These are phyloP conservation scores for Fusarium nanum DNA, from an alignment of 2,329 filamentous ascomycete genomes.

Conservation along the genomic window DNA sequence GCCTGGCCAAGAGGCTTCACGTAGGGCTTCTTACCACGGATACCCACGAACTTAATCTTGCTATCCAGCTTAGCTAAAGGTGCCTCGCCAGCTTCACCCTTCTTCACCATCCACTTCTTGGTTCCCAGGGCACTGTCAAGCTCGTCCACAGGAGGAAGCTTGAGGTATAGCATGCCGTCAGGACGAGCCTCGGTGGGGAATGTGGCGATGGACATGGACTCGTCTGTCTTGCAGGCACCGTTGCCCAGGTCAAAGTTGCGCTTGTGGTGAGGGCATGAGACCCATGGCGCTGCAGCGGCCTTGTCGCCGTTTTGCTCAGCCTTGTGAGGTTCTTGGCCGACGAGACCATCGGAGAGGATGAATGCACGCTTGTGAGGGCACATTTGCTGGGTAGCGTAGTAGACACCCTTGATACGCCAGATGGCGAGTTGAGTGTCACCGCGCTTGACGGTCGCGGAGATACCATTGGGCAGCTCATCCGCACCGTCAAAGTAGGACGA, in stretches of 20 bases:
- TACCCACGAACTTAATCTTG: conserved; percentile 59
- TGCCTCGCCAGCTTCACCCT: conserved; percentile 67
- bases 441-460: conserved; percentile 82
- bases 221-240: conserved; percentile 81
- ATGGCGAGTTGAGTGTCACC: conserved; percentile 90
- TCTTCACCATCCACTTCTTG: conserved; percentile 80
- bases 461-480: conserved; percentile 74
- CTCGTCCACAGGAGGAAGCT: conserved; percentile 83
- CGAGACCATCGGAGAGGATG: conserved; percentile 85
- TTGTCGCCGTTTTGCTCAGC: conserved; percentile 42
- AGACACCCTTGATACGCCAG: conserved; percentile 83
- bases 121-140: conserved; percentile 84
- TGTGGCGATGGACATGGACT: conserved; percentile 80
- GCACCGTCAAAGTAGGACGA: conserved; percentile 74
- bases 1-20: conserved; percentile 51
- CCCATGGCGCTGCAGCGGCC: conserved; percentile 68
- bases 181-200: conserved; percentile 79
- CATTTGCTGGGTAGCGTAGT: conserved; percentile 93
- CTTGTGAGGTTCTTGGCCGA: conserved; percentile 70
- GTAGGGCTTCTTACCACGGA: conserved; percentile 57
- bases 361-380: conserved; percentile 93
- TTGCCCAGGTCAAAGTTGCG: conserved; percentile 83
- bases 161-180: conserved; percentile 83
- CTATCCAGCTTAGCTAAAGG: conserved; percentile 60
- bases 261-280: conserved; percentile 90